These are phyloP conservation scores for Aspergillus transmontanensis DNA, from an alignment of 2,329 filamentous ascomycete species.

Conservation along the genomic window DNA sequence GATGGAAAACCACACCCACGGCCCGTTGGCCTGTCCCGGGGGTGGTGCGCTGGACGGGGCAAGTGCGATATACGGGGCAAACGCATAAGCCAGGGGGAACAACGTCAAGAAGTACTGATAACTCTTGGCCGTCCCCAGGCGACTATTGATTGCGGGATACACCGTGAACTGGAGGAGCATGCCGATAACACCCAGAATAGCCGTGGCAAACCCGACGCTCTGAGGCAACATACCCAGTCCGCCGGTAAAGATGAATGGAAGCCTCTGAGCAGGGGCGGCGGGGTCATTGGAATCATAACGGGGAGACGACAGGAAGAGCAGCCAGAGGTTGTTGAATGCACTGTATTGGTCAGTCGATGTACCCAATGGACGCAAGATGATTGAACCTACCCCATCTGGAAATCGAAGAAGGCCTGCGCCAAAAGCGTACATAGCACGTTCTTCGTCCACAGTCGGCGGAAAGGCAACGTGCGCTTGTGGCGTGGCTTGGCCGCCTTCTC, in stretches of 20 bases:
- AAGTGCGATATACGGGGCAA: constrained; percentile 71
- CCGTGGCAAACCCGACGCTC: constrained; percentile 73
- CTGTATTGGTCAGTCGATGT: constrained; percentile 40
- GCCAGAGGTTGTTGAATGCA: constrained; percentile 76
- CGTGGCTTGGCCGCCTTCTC: constrained; percentile 37
- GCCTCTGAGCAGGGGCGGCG: constrained; percentile 42
- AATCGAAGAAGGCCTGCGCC: constrained; percentile 70
- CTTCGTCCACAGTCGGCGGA: constrained; percentile 56
- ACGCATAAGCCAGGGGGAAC: constrained; percentile 72
- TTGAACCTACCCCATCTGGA: constrained; percentile 59
- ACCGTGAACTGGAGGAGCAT: constrained; percentile 71
- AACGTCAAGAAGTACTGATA: constrained; percentile 68
- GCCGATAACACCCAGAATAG: constrained; percentile 72
- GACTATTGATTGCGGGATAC: constrained; percentile 68
- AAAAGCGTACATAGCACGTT: constrained; percentile 61
- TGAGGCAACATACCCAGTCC: constrained; percentile 72
- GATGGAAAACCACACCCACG: constrained; percentile 67
- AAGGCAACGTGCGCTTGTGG: constrained; percentile 48
- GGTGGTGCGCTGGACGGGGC: constrained; percentile 59
- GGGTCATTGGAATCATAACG: constrained; percentile 53
- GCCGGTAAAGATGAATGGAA: constrained; percentile 65
- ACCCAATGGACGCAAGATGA: not conserved
- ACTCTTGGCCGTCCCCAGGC: constrained; percentile 68
- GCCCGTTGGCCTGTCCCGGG: constrained; percentile 40
- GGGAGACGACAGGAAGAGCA: constrained; percentile 74